These are phyloP conservation scores for Sindora glabra DNA, from an alignment of 306 rosid genomes.

Conservation along the genomic window DNA sequence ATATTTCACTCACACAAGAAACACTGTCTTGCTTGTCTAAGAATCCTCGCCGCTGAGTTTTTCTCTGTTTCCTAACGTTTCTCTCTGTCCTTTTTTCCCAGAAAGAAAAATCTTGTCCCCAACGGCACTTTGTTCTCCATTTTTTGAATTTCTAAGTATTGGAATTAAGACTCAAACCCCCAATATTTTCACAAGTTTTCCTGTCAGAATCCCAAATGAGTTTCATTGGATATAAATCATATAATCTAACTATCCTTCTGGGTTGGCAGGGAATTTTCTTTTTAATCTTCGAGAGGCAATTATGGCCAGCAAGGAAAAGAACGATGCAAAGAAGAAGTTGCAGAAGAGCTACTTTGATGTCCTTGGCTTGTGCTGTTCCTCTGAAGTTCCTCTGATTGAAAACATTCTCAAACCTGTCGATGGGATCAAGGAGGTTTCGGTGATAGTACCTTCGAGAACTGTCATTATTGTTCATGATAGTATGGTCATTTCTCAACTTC, in stretches of 20 bases:
- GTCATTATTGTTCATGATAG: conserved; percentile 76
- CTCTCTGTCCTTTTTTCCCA: not conserved
- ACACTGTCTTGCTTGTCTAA: not conserved
- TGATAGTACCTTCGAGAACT: conserved; percentile 68
- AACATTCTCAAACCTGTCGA: conserved; percentile 54
- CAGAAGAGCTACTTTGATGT: conserved; percentile 86
- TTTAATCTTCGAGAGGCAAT: not conserved
- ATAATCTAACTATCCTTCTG: not conserved
- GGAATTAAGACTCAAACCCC: not conserved
- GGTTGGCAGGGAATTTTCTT: not conserved
- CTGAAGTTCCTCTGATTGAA: conserved; percentile 68
- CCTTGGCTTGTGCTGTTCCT: conserved; percentile 79
- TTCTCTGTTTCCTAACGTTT: not conserved
- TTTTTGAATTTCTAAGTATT: not conserved
- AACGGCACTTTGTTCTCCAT: too few relatives aligned
- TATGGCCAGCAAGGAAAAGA: conserved; percentile 27
- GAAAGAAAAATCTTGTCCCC: too few relatives aligned
- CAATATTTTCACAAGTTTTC: too few relatives aligned
- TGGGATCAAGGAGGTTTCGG: conserved; percentile 67
- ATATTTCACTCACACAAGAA: not conserved
- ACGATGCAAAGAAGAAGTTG: conserved; percentile 18
- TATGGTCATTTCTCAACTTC: conserved; percentile 59
- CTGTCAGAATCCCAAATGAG: not conserved
- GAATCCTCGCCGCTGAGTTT: too few relatives aligned
- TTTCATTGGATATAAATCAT: too few relatives aligned